phyloP scores from a whole-genome alignment of 331 rosid species.

The Pyracantha coccinea region DNA sequence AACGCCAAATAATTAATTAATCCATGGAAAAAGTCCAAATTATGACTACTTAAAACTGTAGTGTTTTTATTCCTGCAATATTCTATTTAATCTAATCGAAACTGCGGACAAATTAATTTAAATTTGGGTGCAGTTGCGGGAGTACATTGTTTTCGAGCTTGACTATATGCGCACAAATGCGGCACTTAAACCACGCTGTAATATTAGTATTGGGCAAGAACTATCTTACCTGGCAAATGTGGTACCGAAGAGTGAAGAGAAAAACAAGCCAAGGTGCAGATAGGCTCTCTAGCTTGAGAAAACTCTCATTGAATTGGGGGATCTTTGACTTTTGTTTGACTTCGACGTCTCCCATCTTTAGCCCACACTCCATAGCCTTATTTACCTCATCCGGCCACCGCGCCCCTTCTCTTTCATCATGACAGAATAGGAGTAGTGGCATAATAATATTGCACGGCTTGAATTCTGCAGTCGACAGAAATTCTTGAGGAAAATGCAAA shows the following conservation, averaged over 20 bases:
- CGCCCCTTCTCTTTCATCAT: not conserved
- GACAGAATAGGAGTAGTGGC: not conserved
- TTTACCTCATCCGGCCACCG: not conserved
- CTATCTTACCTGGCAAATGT: conserved; percentile 13
- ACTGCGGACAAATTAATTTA: not conserved
- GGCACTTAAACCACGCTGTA: too few relatives aligned
- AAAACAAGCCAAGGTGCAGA: not conserved
- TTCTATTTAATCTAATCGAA: not conserved
- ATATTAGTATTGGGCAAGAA: too few relatives aligned
- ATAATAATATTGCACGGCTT: not conserved
- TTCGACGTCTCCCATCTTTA: not conserved
- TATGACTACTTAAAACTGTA: not conserved
- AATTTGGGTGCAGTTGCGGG: too few relatives aligned
- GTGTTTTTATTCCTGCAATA: not conserved
- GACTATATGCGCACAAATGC: not conserved
- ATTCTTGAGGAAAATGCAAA: not conserved
- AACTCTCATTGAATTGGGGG: not conserved
- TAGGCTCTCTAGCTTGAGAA: not conserved
- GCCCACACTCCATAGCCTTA: not conserved
- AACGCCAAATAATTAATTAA: not conserved
- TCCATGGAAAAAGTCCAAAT: not conserved
- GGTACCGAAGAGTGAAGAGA: conserved; percentile 6
- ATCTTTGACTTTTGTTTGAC: not conserved
- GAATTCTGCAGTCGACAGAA: not conserved
- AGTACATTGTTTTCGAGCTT: not conserved